Percentiles rank a stretch among this genome's conserved stretches.
These are phyloP conservation scores for Tylopilus subfusipes DNA, from an alignment of 768 basidiomycete species.

Conservation along the genomic window DNA sequence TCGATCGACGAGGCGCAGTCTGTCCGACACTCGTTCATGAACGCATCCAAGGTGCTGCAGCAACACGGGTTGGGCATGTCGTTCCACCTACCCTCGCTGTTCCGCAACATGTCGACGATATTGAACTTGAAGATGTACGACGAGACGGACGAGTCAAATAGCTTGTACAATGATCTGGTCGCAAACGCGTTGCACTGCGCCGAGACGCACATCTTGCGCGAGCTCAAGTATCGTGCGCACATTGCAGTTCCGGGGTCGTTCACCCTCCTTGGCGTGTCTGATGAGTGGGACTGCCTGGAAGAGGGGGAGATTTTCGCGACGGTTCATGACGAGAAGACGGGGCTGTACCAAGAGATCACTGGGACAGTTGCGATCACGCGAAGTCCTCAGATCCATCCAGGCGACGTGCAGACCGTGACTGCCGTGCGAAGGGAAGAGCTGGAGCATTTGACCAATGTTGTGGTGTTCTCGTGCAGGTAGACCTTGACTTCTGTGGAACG, in stretches of 20 bases:
- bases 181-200: constrained; percentile 36
- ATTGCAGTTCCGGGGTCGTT: constrained; percentile 47
- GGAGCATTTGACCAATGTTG: constrained; percentile 40
- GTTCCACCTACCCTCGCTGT: constrained; percentile 42
- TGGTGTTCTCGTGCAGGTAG: constrained; percentile 50
- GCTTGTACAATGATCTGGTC: constrained; percentile 37
- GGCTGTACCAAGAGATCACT: constrained; percentile 26
- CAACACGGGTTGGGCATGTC: constrained; percentile 45
- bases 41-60: constrained; percentile 38
- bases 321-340: constrained; percentile 31
- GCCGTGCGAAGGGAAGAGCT: constrained; percentile 42
- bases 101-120: constrained; percentile 35
- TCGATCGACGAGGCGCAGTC: constrained; percentile 37
- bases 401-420: constrained; percentile 40
- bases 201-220: constrained; percentile 45
- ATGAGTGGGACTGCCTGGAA: constrained; percentile 44
- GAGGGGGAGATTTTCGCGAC: constrained; percentile 50
- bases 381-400: constrained; percentile 53
- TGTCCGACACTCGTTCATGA: constrained; percentile 32
- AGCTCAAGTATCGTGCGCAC: constrained; percentile 49
- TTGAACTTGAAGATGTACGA: constrained; percentile 29
- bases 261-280: constrained; percentile 52
- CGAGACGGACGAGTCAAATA: background rate
- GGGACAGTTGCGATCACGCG: constrained; percentile 46
- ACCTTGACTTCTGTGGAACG: background rate